A percentile compares a stretch with the other conserved stretches of the same genome.
phyloP scores from a whole-genome alignment of 192 early-diverging fungal species.

The Linderina pennispora region DNA sequence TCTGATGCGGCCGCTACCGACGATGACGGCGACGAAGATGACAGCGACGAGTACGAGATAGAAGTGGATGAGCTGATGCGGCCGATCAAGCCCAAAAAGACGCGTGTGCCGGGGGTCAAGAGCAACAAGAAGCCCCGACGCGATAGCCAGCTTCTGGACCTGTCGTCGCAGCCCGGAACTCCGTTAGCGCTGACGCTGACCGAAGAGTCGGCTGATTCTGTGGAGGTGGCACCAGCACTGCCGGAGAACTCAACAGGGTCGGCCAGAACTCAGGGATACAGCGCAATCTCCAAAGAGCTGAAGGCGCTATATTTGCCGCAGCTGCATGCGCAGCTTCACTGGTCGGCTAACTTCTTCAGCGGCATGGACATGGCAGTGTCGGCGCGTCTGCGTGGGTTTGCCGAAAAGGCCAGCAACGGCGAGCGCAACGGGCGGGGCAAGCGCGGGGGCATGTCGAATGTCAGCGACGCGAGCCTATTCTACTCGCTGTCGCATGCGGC shows the following conservation, averaged over 20 bases:
- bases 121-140: slow-evolving; percentile 9
- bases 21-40: slow-evolving; percentile 5
- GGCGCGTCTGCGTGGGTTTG: slow-evolving; percentile 40
- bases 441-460: slow-evolving; percentile 3
- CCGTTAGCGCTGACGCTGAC: slow-evolving; percentile 7
- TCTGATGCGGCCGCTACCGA: slow-evolving; percentile 4
- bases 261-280: slow-evolving; percentile 80
- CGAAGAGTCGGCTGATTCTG: too few species aligned
- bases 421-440: slow-evolving; percentile 12
- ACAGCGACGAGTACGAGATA: slow-evolving; percentile 1
- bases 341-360: slow-evolving; percentile 45
- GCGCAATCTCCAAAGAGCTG: slow-evolving; percentile 55
- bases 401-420: slow-evolving; percentile 5
- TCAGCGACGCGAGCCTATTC: slow-evolving; percentile 21
- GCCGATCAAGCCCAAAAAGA: slow-evolving; percentile 1
- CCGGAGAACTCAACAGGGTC: slow-evolving; percentile 60
- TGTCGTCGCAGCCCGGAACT: slow-evolving; percentile 21
- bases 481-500: slow-evolving; percentile 35
- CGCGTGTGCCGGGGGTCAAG: too few species aligned
- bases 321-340: slow-evolving; percentile 42
- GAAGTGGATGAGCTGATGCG: too few species aligned
- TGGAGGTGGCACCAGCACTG: too few species aligned
- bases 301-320: slow-evolving; percentile 64
- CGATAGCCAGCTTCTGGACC: slow-evolving; percentile 10
- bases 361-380: slow-evolving; percentile 40